Percentiles rank a stretch among this genome's conserved stretches.
These are phyloP conservation scores for Tremella fuciformis DNA, from an alignment of 768 basidiomycete species.

Conservation along the genomic window DNA sequence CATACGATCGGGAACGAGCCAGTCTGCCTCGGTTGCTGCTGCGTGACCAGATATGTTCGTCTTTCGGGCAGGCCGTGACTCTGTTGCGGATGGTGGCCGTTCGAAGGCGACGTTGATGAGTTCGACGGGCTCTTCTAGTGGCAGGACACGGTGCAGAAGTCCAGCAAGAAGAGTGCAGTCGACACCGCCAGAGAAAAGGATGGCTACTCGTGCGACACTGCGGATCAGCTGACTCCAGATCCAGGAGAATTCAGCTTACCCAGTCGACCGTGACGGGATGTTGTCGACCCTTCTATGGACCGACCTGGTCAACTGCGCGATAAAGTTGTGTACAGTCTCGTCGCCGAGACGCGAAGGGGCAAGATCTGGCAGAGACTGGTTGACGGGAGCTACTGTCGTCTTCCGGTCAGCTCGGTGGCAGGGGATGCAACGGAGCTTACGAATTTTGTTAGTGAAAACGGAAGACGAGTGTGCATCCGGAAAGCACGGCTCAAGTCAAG, in stretches of 20 bases:
- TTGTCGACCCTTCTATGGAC: slow-evolving; percentile 66
- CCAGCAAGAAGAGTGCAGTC: slow-evolving; percentile 82
- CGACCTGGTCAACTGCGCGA: slow-evolving; percentile 59
- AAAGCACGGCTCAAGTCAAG: slow-evolving; percentile 7
- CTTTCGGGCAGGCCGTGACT: slow-evolving; percentile 50
- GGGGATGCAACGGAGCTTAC: not conserved
- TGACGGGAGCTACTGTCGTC: slow-evolving; percentile 4
- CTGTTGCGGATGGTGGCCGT: slow-evolving; percentile 68
- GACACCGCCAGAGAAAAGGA: slow-evolving; percentile 94
- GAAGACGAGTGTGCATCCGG: not conserved
- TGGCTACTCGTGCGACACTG: slow-evolving; percentile 60
- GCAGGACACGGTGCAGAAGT: slow-evolving; percentile 71
- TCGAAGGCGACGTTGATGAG: slow-evolving; percentile 92
- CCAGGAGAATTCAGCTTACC: slow-evolving; percentile 44
- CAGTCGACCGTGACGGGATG: slow-evolving; percentile 58
- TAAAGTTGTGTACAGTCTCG: slow-evolving; percentile 23
- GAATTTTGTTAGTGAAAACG: not conserved
- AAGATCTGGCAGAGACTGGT: slow-evolving; percentile 6
- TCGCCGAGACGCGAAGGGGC: not conserved
- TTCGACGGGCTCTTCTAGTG: slow-evolving; percentile 77
- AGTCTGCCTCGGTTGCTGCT: slow-evolving; percentile 46
- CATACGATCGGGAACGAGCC: slow-evolving; percentile 82
- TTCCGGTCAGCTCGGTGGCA: too few species aligned
- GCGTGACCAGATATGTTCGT: slow-evolving; percentile 51
- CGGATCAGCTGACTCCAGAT: slow-evolving; percentile 32